These are phyloP conservation scores for Endotrypanum monterogeii DNA, from an alignment of 208 protist species.

Conservation along the genomic window DNA sequence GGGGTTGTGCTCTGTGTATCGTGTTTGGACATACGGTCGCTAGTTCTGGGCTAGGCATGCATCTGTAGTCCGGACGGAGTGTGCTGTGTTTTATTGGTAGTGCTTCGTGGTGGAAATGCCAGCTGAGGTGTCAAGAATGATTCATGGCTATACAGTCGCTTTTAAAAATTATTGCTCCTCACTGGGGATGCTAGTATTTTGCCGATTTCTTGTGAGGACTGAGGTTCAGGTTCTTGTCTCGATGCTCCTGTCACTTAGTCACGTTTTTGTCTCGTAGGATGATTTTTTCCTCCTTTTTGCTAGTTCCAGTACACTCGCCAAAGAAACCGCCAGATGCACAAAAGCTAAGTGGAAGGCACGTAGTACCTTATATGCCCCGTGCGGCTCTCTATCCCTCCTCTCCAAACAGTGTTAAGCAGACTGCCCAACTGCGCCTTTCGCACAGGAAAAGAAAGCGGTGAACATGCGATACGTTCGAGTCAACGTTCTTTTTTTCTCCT, in stretches of 20 bases:
- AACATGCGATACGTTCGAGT: too few species aligned
- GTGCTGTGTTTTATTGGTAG: neutral
- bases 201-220: neutral
- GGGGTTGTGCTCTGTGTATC: conserved; percentile 87
- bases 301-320: neutral
- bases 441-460: too few species aligned
- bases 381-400: neutral
- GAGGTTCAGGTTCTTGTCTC: neutral
- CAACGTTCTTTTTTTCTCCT: neutral
- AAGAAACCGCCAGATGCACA: neutral
- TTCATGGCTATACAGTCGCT: too few species aligned
- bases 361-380: neutral
- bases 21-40: conserved; percentile 91
- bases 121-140: neutral
- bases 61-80: neutral
- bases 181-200: neutral
- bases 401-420: neutral
- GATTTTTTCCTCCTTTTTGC: neutral
- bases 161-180: too few species aligned
- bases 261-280: neutral
- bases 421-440: neutral
- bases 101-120: neutral
- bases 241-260: neutral
- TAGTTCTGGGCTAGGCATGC: conserved; percentile 12
- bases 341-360: neutral